Base-by-base conservation (phyloP, 305 asterid genomes). In the Ajuga reptans region DNA sequence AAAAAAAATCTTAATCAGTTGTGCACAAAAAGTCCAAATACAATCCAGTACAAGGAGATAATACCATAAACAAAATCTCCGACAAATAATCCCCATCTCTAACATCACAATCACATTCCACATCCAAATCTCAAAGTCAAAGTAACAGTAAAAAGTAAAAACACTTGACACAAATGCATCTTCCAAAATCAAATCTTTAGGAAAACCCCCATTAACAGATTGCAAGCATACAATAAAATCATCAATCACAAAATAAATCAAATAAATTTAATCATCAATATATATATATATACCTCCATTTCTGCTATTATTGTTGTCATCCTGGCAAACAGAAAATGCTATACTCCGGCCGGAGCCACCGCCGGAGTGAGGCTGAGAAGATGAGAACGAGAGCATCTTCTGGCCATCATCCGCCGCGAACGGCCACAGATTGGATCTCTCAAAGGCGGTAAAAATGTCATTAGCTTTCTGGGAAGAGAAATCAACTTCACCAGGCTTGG, bases 341-440 rank as follows among this genome's bases (percentile, higher is more conserved):
- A 82, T 77, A 33, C 78, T 82, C 71, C 80, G 57, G 21, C 50
- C 66, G 9, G 81, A 57, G 57, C 53, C 79, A 16, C 66, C 67
- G 34, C 21, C 27, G 70, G 51, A 50, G 49, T 49, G 73, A 46
- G 78, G 78, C 43, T 60, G 79, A 37, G 72, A 27, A 17, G 95
- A 84, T 9, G 97, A 86, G 71, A 92, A 92, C 2, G 95, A 84
- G 5, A 92, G 90, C 97, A 87, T 89, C 29, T 82, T 83, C 72
- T 83, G 91, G 0, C 86, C 89, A 64, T 80, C 87, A 4, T 75
- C 85, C 66, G 51, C 51, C 52, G 77, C 74, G 0, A 80, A 66
- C 62, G 83, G 73, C 79, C 85, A 80, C 3, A 87, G 75, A 81
- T 68, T 84, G 80, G 91, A 89, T 85, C 92, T 83, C 77, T 77